Conservation (phyloP, 257 asterid genomes). For the Solanum sejunctum region DNA sequence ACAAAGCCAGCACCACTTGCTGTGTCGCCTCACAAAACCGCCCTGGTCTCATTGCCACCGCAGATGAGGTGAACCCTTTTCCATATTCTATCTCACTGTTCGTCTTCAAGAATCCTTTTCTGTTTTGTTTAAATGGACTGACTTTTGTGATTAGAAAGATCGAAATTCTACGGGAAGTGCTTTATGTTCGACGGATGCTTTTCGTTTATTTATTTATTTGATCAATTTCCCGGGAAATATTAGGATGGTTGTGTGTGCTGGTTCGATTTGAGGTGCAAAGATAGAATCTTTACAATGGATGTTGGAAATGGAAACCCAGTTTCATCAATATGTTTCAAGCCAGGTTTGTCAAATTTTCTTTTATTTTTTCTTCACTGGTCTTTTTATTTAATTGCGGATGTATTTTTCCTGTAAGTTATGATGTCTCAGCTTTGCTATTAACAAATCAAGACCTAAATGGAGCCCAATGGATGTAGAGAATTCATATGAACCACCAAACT, state of each 20-base stretch:
- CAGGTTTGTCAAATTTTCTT: conserved; percentile 26
- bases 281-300: conserved; percentile 47
- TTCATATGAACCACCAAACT: not conserved
- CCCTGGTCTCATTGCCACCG: conserved; percentile 71
- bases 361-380: not conserved
- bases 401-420: not conserved
- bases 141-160: not conserved
- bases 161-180: not conserved
- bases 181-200: not conserved
- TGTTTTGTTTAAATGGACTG: not conserved
- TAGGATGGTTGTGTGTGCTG: conserved; percentile 81
- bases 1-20: conserved; percentile 60
- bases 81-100: not conserved
- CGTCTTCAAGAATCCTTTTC: not conserved
- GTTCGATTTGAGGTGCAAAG: conserved; percentile 84
- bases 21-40: conserved; percentile 65
- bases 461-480: not conserved
- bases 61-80: conserved; percentile 49
- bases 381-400: not conserved
- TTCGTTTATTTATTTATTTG: not conserved
- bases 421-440: not conserved
- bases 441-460: not conserved
- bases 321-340: conserved; percentile 73
- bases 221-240: not conserved
- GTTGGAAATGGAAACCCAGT: conserved; percentile 51